Base-by-base conservation (phyloP, 306 rosid species). In the Quercus aquifolioides region DNA sequence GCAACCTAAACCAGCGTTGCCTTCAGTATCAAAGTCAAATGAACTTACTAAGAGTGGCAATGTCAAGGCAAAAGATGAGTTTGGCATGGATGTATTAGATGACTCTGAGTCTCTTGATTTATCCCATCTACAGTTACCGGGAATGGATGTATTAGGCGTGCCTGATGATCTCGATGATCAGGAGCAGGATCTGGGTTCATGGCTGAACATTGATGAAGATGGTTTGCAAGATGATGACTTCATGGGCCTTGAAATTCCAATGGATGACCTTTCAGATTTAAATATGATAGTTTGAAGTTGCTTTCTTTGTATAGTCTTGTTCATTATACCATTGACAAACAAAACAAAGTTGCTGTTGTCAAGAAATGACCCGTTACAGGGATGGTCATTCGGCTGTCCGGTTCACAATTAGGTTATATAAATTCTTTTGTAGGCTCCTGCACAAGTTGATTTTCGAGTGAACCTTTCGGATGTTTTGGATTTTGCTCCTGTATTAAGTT, bases 211-310 rank as follows among this genome's bases (percentile, higher is more conserved):
- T 75, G 99, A 96, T 57, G 99, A 93, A 5, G 99, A 96, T 69
- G 89, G 78, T 76, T 88, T 90, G 72, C 97, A 93, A 87, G 99
- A 93, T 89, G 84, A 93, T 20, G 99, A 96, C 84, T 96, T 90
- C 83, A 86, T 96, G 96, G 99, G 99, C 82, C 99, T 96, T 86
- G 98, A 93, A 87, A 96, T 96, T 86, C 99, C 99, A 46, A 96
- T 96, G 99, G 99, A 96, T 80, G 99, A 96, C 88, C 99, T 96
- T 76, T 49, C 98, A 74, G 98, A 96, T 88, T 88, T 96, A 82
- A 93, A 96, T 87, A 91, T 96, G 98, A 89, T 94, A 90, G 94
- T 91, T 85, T 96, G 93, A 93, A 88, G 97, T 91, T 89, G 94
- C 91, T 77, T 86, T 90, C 92, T 86, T 80, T 95, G 97, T 92